Conservation (phyloP, 352 stramenopile genomes). For the Phytophthora palmivora region DNA sequence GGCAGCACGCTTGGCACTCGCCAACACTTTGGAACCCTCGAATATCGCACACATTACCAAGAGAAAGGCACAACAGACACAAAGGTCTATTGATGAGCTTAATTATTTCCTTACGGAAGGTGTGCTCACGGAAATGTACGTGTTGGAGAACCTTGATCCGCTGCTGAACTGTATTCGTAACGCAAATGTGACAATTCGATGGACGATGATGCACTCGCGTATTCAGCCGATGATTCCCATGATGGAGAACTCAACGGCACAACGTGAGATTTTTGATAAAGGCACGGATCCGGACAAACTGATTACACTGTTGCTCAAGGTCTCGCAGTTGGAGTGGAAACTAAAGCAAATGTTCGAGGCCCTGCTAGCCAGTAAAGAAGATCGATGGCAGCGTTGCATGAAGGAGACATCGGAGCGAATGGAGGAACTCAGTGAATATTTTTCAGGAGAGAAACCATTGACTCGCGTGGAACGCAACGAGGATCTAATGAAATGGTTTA, state of each 20-base stretch:
- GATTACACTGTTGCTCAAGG: conserved; percentile 94
- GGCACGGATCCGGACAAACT: conserved; percentile 85
- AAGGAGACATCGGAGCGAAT: conserved; percentile 91
- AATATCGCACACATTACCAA: conserved; percentile 92
- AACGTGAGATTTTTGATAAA: conserved; percentile 85
- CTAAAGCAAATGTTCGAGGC: conserved; percentile 94
- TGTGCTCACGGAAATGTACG: conserved; percentile 93
- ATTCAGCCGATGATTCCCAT: conserved; percentile 87
- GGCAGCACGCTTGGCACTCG: conserved; percentile 89
- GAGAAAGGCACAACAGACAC: conserved; percentile 87
- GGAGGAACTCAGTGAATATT: conserved; percentile 94
- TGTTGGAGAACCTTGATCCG: conserved; percentile 92
- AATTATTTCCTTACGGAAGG: conserved; percentile 93
- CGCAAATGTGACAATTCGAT: conserved; percentile 94
- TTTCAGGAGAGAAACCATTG: conserved; percentile 93
- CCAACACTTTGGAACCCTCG: conserved; percentile 86
- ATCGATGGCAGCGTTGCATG: conserved; percentile 92
- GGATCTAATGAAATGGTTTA: conserved; percentile 94
- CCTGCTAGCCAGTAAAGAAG: conserved; percentile 91
- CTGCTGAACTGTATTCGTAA: conserved; percentile 93
- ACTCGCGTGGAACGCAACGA: conserved; percentile 94
- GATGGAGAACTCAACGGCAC: conserved; percentile 86
- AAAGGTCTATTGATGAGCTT: conserved; percentile 89
- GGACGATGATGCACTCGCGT: conserved; percentile 95
- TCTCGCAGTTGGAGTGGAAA: conserved; percentile 95